Evolutionary conservation across 2,329 filamentous ascomycete genomes (phyloP).

Genomic region (Colletotrichum phormii): DNA sequence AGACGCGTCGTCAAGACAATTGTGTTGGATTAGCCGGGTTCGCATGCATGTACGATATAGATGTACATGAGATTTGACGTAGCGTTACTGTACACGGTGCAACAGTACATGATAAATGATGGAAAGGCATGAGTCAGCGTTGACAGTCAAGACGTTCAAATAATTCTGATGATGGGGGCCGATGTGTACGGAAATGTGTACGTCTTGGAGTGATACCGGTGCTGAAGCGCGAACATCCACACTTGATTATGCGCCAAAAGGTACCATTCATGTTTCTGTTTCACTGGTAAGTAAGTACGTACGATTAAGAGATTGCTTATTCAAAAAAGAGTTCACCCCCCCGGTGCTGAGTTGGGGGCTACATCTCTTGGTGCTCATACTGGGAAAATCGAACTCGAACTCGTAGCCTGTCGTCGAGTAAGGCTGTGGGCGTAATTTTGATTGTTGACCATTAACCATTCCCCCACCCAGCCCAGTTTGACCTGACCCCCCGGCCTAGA

Average conservation of each 20-base stretch:
- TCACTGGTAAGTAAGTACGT: neutral
- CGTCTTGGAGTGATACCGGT: neutral
- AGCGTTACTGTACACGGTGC: slow-evolving; percentile 18
- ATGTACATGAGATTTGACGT: slow-evolving; percentile 24
- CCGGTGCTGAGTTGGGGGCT: too few relatives aligned
- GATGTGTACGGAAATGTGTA: neutral
- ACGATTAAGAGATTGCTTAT: neutral
- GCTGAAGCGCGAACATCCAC: neutral
- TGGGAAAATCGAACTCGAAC: too few relatives aligned
- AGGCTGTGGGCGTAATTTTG: too few relatives aligned
- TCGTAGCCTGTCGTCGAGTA: too few relatives aligned
- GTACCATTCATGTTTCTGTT: neutral
- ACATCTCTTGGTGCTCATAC: too few relatives aligned
- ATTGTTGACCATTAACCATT: too few relatives aligned
- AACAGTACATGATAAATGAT: slow-evolving; percentile 34
- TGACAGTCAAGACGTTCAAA: neutral
- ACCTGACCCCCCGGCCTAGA: too few relatives aligned
- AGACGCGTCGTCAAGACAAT: neutral
- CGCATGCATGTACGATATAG: slow-evolving; percentile 30
- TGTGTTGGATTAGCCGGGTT: neutral
- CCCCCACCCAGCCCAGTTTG: too few relatives aligned
- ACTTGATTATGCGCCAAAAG: neutral
- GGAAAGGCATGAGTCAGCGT: slow-evolving; percentile 4
- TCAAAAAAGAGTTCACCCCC: too few relatives aligned
- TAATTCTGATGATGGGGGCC: neutral